Base-by-base conservation (phyloP, 2,329 filamentous ascomycete species). In the Colletotrichum spaethianum region DNA sequence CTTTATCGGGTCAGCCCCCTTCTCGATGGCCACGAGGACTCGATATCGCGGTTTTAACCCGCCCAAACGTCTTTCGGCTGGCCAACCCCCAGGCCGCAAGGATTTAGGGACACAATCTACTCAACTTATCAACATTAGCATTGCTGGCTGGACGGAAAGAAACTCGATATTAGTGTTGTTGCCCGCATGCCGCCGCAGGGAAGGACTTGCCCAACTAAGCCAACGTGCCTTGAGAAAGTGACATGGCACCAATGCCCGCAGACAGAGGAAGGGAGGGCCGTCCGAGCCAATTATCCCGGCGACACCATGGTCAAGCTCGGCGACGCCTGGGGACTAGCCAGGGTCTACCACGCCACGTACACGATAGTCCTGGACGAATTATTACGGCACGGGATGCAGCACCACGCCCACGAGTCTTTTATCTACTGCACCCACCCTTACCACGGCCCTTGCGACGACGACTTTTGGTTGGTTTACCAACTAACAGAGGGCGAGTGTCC, bases 161-260 rank as follows among this genome's bases (percentile, higher is more conserved):
- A 40, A 18, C 33, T 11, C 53, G 8, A 38, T 40, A 23, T 36
- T 38, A n/a, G 14, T 26, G 53, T 23, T 26, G 53, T 23, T 23
- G 53, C 33, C 12, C 33, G 33, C 12, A 26, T 26, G n/a, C 12
- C 33, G 53, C 33, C n/a, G 12, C 18, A 40, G 33, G 20, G 33
- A 56, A 36, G 7, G 7, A 11, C n/a, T 38, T n/a, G n/a, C 20
- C 20, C n/a, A 1, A 6, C n/a, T 4, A 59, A 44, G 28, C 40
- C 59, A 61, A 61, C 48, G 59, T 61, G 59, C 28, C 7, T 61
- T 23, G 23, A 48, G 28, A 61, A 48, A 20, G 36, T 61, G 26
- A 61, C 59, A 48, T 61, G 42, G 40, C 28, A 61, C 28, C 59
- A 61, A n/a, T 61, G 59, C 59, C 59, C 59, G 7, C 33, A 61